Evolutionary conservation across 441 rosid species (phyloP).

Genomic region (Pelargonium fulgidum): DNA sequence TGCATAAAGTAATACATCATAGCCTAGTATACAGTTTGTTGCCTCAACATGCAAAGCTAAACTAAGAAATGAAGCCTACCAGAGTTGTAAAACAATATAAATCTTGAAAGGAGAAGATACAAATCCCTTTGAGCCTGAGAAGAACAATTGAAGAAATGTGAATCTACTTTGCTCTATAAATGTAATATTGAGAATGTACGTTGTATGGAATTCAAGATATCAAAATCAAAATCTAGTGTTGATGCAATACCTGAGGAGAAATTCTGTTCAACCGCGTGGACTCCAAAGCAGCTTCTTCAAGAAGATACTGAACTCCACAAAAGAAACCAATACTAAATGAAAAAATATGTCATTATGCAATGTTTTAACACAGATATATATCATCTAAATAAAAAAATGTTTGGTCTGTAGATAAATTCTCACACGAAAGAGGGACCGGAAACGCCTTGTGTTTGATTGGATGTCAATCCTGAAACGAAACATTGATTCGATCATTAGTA

Average conservation of each 20-base stretch:
- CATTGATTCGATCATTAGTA: neutral
- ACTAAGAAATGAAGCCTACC: conserved; percentile 35
- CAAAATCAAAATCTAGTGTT: no score
- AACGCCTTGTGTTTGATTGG: conserved; percentile 79
- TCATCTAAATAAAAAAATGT: neutral
- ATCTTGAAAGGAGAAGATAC: conserved; percentile 75
- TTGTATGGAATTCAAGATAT: no score
- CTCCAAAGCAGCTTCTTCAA: conserved; percentile 77
- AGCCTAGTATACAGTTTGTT: conserved; percentile 9
- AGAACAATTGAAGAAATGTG: neutral
- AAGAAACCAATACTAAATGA: conserved; percentile 4
- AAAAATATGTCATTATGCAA: conserved; percentile 8
- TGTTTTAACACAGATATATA: neutral
- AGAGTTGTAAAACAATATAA: conserved; percentile 79
- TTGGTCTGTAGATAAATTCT: conserved; percentile 19
- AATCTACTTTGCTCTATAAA: conserved; percentile 12
- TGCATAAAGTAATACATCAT: conserved; percentile 29
- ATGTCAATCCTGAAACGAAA: conserved; percentile 74
- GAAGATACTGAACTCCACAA: conserved; percentile 58
- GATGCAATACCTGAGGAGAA: conserved; percentile 61
- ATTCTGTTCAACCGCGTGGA: conserved; percentile 53
- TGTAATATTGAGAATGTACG: neutral
- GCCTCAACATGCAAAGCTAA: conserved; percentile 1
- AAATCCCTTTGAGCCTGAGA: conserved; percentile 81
- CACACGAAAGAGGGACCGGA: conserved; percentile 71